Evolutionary conservation across 2,329 filamentous ascomycete species (phyloP), one percentile per base, ranked within the genome.

Genomic region (Verticillium alfalfae): DNA sequence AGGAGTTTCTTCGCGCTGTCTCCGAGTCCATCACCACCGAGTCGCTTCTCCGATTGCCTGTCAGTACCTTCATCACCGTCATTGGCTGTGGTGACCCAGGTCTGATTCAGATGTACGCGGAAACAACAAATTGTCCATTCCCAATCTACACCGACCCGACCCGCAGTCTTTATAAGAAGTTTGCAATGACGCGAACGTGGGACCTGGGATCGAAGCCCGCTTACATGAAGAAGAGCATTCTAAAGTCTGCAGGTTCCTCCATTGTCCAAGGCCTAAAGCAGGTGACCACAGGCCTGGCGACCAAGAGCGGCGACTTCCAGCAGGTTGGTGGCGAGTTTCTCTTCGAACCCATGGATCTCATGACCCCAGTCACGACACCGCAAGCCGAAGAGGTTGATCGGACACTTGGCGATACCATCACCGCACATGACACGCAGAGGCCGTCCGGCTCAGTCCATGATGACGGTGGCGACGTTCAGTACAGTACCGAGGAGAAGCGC

Each of bases 261-360:
- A 79, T 89, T 59, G 71, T 81, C 5, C 88, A 91, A 72, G 84
- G 79, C 0, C 70, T 93, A 37, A 84, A 78, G 67, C 78, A 87
- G 63, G 74, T 88, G 1, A 80, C 81, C 16, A 77, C 71, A 8
- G 87, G 87, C 0, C 75, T 89, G 57, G 85, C 82, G 5, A 76
- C 84, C 63, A 87, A 87, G 71, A 85, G 83, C 22, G 90, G 90
- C 3, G 83, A 91, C 70, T 79, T 84, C 70, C 79, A 82, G 59
- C 88, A 92, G 75, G 87, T 91, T 2, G 90, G 91, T 31, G 91
- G 90, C 12, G 91, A 93, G 75, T 91, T 93, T 64, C 72, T 93
- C n/a, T 92, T 92, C 66, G 88, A 91, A 70, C 83, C 82, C 0
- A 63, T 73, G 2, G 73, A 78, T 3, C 62, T 83, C 54, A 72